These are phyloP conservation scores for Linaria vulgaris DNA, from an alignment of 257 asterid species.

Conservation along the genomic window DNA sequence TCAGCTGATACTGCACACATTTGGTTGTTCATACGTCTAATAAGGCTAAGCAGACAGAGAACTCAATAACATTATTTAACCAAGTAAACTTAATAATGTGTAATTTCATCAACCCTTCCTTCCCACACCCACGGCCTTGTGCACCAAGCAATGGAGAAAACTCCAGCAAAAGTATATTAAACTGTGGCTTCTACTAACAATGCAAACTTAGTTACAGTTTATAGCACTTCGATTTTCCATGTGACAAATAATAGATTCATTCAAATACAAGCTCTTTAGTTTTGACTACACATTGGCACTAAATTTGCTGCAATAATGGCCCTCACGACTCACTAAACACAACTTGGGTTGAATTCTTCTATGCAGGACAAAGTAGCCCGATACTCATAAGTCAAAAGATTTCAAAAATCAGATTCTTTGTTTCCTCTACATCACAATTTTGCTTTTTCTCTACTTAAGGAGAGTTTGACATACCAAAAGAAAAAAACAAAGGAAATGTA, in stretches of 20 bases:
- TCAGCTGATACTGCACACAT: constrained; percentile 13
- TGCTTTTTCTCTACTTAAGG: too few relatives aligned
- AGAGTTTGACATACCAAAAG: not conserved
- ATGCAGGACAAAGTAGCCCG: constrained; percentile 9
- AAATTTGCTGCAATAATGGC: constrained; percentile 9
- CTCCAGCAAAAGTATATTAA: not conserved
- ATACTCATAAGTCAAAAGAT: constrained; percentile 3
- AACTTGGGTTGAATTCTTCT: constrained; percentile 3
- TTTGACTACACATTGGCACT: not conserved
- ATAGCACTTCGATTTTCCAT: not conserved
- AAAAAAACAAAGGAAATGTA: constrained; percentile 6
- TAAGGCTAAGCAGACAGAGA: too few relatives aligned
- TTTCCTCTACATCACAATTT: not conserved
- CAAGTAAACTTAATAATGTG: not conserved
- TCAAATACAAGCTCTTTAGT: not conserved
- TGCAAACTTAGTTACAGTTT: constrained; percentile 5
- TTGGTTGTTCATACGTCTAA: constrained; percentile 4
- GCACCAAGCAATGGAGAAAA: not conserved
- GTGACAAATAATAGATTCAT: not conserved
- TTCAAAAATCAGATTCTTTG: not conserved
- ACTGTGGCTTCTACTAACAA: not conserved
- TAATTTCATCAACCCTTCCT: not conserved
- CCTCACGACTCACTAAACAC: not conserved
- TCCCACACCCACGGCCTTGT: not conserved
- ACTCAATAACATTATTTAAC: not conserved